Base-by-base conservation (phyloP, 2,329 filamentous ascomycete genomes). In the Dactylellina haptotyla region DNA sequence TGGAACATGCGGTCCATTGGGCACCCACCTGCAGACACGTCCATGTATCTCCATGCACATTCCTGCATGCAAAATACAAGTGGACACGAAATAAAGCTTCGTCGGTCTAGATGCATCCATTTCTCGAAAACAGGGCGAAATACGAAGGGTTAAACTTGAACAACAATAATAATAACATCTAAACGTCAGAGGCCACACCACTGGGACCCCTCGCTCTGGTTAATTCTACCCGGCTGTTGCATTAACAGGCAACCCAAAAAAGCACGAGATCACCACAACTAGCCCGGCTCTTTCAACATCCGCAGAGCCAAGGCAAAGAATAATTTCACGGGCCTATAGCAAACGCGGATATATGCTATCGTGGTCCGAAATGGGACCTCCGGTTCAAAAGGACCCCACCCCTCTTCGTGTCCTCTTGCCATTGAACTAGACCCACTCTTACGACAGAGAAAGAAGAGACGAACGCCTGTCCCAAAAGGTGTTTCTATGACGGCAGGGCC, bases 361-460 rank as follows among this genome's bases (percentile, higher is more conserved):
- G 59, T 58, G 32, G 61, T 65, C 59, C 51, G 54, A 62, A 72
- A 59, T 54, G 34, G 59, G 53, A 46, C 43, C 26, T 37, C 57
- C 43, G 50, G 30, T 10, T 16, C 32, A n/a, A 48, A 41, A 12
- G 46, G 56, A 23, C 20, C 50, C 54, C 54, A n/a, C 14, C 14
- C 26, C 8, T 25, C 18, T 39, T 61, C 67, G 67, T 64, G 59
- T 72, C 50, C 32, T 46, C 67, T 64, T 72, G 67, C 67, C 67
- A 23, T 64, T 28, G 2, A 30, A 5, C 28, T 0, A 14, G 41
- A 54, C 25, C 63, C 63, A 67, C 53, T 34, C 37, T 16, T 5
- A 3, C 0, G 34, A 12, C 4, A 53, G 25, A 50, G 59, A 50
- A 72, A 25, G 58, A 46, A 39, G 41, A 54, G 39, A 64, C 67